phyloP scores from a whole-genome alignment of 768 basidiomycete species.

The Clavaria fumosa region DNA sequence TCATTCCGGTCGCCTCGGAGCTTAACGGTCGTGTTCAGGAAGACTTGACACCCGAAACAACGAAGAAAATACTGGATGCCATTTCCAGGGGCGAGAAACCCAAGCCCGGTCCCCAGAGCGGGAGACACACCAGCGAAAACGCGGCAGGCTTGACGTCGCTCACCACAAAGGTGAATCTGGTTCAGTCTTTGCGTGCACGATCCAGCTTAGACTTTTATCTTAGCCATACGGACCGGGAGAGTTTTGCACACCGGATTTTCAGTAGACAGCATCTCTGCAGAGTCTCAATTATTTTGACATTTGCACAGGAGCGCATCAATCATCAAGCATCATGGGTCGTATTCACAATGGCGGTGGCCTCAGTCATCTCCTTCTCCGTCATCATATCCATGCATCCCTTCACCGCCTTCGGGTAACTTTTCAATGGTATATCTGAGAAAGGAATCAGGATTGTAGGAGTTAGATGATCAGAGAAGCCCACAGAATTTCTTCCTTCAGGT shows the following conservation, averaged over 20 bases:
- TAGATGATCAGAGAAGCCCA: conserved; percentile 23
- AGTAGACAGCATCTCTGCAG: neutral
- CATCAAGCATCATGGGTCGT: too few relatives aligned
- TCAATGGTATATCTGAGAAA: conserved; percentile 47
- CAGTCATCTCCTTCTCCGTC: conserved; percentile 75
- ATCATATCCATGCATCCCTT: conserved; percentile 57
- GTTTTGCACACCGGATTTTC: conserved; percentile 26
- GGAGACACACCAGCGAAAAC: conserved; percentile 81
- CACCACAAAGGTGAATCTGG: conserved; percentile 45
- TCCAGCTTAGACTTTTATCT: conserved; percentile 5
- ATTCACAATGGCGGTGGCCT: conserved; percentile 11
- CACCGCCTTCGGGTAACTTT: conserved; percentile 57
- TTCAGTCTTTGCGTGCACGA: conserved; percentile 4
- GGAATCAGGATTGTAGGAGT: conserved; percentile 7
- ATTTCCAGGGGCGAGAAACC: conserved; percentile 75
- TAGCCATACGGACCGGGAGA: conserved; percentile 93
- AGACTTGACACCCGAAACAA: conserved; percentile 65
- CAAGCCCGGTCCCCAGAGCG: conserved; percentile 86
- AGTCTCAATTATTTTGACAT: too few relatives aligned
- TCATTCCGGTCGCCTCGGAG: neutral
- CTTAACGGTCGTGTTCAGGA: conserved; percentile 31
- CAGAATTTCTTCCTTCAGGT: conserved; percentile 76
- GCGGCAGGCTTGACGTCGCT: conserved; percentile 79
- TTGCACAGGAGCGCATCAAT: too few relatives aligned
- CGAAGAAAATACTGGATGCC: conserved; percentile 64